Conservation (phyloP, 1,284 basidiomycete species). For the Puccinia triticina region DNA sequence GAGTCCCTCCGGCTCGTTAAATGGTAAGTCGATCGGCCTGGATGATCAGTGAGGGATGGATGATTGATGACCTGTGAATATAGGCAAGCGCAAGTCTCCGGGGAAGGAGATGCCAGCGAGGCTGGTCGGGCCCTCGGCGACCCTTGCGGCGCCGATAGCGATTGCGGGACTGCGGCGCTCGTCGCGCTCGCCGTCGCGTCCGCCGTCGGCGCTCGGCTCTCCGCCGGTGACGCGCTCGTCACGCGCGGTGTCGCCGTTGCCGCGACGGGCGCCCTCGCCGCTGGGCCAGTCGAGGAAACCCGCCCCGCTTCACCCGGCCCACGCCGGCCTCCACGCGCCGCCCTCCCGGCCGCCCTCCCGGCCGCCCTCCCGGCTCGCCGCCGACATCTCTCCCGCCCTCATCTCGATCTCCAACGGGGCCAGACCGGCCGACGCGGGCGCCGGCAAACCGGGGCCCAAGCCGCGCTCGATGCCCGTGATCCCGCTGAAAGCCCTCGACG, state of each 20-base stretch:
- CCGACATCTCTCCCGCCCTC: constrained; percentile 37
- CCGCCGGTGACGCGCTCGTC: background rate
- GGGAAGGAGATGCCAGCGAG: constrained; percentile 10
- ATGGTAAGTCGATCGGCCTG: background rate
- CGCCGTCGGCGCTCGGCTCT: constrained; percentile 12
- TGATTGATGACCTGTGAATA: background rate
- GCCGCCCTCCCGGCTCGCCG: constrained; percentile 20
- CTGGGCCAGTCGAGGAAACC: background rate
- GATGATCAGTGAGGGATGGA: too few relatives aligned
- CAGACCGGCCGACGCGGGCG: background rate
- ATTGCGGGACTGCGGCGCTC: constrained; percentile 18
- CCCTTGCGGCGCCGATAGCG: background rate
- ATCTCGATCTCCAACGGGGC: background rate
- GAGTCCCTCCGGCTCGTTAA: background rate
- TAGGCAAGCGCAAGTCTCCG: constrained; percentile 11
- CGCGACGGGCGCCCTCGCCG: constrained; percentile 22
- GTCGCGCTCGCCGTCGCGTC: constrained; percentile 46
- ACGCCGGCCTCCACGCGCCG: background rate
- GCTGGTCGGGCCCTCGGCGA: background rate
- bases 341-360: background rate
- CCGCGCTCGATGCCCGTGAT: constrained; percentile 3
- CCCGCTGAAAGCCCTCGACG: constrained; percentile 10
- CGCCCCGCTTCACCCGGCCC: background rate
- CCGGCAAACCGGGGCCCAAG: background rate
- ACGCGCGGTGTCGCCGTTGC: constrained; percentile 5